Evolutionary conservation across 768 basidiomycete genomes (phyloP).

Genomic region (Infundibulicybe gibba): DNA sequence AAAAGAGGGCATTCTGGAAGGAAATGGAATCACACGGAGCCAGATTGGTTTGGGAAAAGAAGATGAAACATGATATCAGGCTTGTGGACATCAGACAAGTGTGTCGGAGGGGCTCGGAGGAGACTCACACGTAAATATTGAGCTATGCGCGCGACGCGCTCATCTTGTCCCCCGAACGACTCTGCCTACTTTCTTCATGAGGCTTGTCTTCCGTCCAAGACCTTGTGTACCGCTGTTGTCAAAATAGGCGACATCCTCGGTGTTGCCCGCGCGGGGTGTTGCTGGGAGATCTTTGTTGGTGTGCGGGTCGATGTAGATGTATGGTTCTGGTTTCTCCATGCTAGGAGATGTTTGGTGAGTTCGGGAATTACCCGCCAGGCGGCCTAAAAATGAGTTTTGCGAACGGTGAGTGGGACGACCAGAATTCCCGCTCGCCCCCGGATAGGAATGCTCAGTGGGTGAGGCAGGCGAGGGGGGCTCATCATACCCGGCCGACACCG

Average conservation of each 20-base stretch:
- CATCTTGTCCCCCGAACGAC: conserved; percentile 59
- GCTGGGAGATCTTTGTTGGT: conserved; percentile 56
- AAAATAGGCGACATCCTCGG: conserved; percentile 51
- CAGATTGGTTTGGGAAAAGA: too few relatives aligned
- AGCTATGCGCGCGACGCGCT: conserved; percentile 9
- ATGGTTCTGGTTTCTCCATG: conserved; percentile 48
- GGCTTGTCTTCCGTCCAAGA: conserved; percentile 70
- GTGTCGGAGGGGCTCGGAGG: too few relatives aligned
- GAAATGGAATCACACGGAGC: too few relatives aligned
- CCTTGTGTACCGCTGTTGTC: conserved; percentile 39
- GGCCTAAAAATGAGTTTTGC: conserved; percentile 76
- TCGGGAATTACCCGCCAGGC: conserved; percentile 42
- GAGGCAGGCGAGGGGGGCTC: conserved; percentile 35
- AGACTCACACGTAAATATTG: not conserved
- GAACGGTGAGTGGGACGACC: conserved; percentile 65
- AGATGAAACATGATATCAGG: too few relatives aligned
- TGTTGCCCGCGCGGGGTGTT: conserved; percentile 21
- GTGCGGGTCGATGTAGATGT: conserved; percentile 61
- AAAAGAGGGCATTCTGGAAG: too few relatives aligned
- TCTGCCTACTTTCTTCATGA: conserved; percentile 77
- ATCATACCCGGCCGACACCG: conserved; percentile 47
- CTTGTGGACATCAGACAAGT: too few relatives aligned
- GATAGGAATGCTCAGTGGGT: conserved; percentile 23
- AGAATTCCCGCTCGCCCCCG: conserved; percentile 4
- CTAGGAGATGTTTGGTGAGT: conserved; percentile 20